These are phyloP conservation scores for Begonia peltatifolia DNA, from an alignment of 306 rosid genomes.

Conservation along the genomic window DNA sequence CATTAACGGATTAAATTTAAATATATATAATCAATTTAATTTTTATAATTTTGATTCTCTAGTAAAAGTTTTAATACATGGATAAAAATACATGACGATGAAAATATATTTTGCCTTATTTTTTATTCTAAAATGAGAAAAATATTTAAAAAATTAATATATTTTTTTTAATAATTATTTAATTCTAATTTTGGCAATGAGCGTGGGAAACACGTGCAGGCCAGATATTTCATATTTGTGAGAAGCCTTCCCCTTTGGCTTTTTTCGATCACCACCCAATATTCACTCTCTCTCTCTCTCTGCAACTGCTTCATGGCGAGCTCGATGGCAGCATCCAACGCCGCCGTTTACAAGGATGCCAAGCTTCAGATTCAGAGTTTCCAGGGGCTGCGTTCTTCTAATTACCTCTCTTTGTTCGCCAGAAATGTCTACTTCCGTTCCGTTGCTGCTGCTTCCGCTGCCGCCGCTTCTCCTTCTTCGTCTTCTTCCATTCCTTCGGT, in stretches of 20 bases:
- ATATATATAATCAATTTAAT: no score
- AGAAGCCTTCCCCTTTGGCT: not conserved
- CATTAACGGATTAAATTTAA: no score
- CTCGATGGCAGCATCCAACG: slow-evolving; percentile 40
- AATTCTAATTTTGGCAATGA: no score
- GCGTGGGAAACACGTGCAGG: no score
- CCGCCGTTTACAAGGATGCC: slow-evolving; percentile 33
- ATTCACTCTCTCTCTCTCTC: not conserved
- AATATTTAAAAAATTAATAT: no score
- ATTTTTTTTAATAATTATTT: no score
- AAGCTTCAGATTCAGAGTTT: slow-evolving; percentile 51
- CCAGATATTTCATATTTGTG: no score
- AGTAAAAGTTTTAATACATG: no score
- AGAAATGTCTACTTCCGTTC: slow-evolving; percentile 20
- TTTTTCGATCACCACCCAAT: slow-evolving; percentile 13
- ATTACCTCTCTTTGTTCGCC: slow-evolving; percentile 25
- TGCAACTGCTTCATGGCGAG: slow-evolving; percentile 28
- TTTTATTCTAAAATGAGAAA: no score
- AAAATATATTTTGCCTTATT: no score
- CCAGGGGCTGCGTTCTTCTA: slow-evolving; percentile 43
- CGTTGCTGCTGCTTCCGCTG: slow-evolving; percentile 26
- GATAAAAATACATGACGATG: no score
- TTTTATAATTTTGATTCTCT: no score
- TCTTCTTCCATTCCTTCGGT: slow-evolving; percentile 31
- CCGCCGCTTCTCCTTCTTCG: slow-evolving; percentile 28